A percentile compares a stretch with the other conserved stretches of the same genome.
Evolutionary conservation across 202 grass and related monocot genomes (phyloP).

Genomic region (Sporobolus alterniflorus): DNA sequence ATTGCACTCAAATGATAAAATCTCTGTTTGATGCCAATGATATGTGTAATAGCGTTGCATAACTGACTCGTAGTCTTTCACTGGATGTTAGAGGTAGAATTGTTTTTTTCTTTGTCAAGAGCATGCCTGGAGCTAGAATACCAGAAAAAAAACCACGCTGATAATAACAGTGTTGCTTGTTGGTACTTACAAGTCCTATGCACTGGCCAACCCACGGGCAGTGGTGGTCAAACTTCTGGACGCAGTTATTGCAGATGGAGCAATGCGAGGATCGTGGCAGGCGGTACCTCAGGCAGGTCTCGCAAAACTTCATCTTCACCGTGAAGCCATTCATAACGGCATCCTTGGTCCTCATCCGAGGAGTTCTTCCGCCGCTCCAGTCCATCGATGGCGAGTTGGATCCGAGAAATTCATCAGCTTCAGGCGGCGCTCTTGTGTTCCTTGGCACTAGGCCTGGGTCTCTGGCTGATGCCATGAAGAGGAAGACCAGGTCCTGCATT

Average conservation of each 20-base stretch:
- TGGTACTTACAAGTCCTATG: conserved; percentile 72
- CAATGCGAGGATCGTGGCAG: conserved; percentile 69
- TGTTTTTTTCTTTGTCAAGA: background rate
- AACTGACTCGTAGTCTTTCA: conserved; percentile 4
- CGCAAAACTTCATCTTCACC: conserved; percentile 68
- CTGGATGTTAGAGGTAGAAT: background rate
- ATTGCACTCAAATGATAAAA: background rate
- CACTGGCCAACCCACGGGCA: conserved; percentile 84
- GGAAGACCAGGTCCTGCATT: conserved; percentile 63
- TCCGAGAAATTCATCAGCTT: conserved; percentile 42
- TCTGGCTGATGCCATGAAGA: conserved; percentile 54
- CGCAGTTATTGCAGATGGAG: conserved; percentile 77
- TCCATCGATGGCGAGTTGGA: conserved; percentile 56
- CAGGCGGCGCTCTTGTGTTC: conserved; percentile 55
- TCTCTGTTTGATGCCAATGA: background rate
- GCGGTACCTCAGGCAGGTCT: conserved; percentile 70
- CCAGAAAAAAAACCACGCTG: background rate
- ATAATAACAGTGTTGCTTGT: background rate
- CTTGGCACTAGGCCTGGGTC: conserved; percentile 74
- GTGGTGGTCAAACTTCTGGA: conserved; percentile 80
- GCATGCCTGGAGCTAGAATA: background rate
- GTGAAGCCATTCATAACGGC: conserved; percentile 47
- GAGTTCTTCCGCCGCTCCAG: conserved; percentile 55
- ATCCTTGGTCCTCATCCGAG: conserved; percentile 55
- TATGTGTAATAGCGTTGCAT: background rate